phyloP scores from a whole-genome alignment of 2,329 filamentous ascomycete genomes.

The Colletotrichum phormii region DNA sequence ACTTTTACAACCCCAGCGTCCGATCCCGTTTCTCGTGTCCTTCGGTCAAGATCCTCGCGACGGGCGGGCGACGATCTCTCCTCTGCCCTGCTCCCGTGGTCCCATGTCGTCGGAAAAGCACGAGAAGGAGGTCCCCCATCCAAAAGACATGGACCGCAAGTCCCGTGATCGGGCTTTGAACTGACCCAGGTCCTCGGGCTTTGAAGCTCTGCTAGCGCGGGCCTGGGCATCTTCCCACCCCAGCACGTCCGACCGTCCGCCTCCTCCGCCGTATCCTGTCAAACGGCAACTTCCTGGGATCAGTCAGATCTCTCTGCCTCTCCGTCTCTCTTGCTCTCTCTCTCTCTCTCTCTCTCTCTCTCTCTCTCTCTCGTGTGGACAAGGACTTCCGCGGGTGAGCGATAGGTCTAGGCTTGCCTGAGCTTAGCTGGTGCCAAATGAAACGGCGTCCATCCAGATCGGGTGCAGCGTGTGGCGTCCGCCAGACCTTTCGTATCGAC shows the following conservation, averaged over 20 bases:
- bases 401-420: background rate
- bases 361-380: background rate
- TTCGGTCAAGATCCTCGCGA: conserved; percentile 10
- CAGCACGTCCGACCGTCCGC: conserved; percentile 13
- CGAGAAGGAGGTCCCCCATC: background rate
- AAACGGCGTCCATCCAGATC: conserved; percentile 35
- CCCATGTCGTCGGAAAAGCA: background rate
- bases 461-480: conserved; percentile 26
- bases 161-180: conserved; percentile 31
- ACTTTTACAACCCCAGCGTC: background rate
- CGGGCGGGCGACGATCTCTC: conserved; percentile 5
- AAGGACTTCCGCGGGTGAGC: conserved; percentile 10
- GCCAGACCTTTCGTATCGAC: conserved; percentile 18
- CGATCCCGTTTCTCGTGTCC: background rate
- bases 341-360: too few species aligned
- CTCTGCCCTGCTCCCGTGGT: background rate
- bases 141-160: background rate
- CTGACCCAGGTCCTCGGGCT: conserved; percentile 19
- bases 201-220: conserved; percentile 24
- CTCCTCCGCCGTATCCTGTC: conserved; percentile 17
- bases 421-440: conserved; percentile 19
- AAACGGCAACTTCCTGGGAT: conserved; percentile 8
- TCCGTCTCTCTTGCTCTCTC: background rate
- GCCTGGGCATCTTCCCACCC: background rate
- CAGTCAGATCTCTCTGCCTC: conserved; percentile 9